A percentile compares a stretch with the other conserved stretches of the same genome.
phyloP scores from a whole-genome alignment of 2,329 filamentous ascomycete species.

The Pseudogymnoascus sp. region DNA sequence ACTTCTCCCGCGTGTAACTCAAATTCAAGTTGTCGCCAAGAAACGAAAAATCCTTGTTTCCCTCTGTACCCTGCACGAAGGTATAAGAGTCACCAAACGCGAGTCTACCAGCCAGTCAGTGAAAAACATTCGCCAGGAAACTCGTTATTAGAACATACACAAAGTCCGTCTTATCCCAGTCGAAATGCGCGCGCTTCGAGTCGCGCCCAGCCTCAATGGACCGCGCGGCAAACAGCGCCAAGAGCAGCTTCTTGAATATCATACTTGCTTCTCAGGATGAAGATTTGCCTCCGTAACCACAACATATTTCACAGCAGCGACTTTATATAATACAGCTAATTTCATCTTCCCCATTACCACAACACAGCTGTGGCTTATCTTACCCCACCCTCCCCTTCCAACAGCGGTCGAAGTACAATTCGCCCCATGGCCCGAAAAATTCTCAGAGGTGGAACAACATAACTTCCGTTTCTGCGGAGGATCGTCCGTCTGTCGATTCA shows the following conservation, averaged over 20 bases:
- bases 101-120: constrained; percentile 25
- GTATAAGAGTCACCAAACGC: constrained; percentile 46
- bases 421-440: neutral
- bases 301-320: neutral
- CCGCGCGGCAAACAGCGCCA: neutral
- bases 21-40: constrained; percentile 45
- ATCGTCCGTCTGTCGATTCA: neutral
- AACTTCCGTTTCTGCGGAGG: constrained; percentile 3
- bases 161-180: constrained; percentile 15
- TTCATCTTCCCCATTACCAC: neutral
- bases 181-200: constrained; percentile 10
- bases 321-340: neutral
- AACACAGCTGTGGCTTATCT: neutral
- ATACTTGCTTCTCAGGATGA: neutral
- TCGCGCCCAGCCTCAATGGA: neutral
- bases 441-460: constrained; percentile 6
- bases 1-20: constrained; percentile 34
- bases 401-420: neutral
- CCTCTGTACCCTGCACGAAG: constrained; percentile 45
- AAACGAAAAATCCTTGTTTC: constrained; percentile 43
- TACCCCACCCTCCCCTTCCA: neutral
- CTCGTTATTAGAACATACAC: constrained; percentile 9
- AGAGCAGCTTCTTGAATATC: constrained; percentile 1
- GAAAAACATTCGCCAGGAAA: neutral
- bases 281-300: neutral